phyloP scores from a whole-genome alignment of 306 rosid species.

The Parietaria judaica region DNA sequence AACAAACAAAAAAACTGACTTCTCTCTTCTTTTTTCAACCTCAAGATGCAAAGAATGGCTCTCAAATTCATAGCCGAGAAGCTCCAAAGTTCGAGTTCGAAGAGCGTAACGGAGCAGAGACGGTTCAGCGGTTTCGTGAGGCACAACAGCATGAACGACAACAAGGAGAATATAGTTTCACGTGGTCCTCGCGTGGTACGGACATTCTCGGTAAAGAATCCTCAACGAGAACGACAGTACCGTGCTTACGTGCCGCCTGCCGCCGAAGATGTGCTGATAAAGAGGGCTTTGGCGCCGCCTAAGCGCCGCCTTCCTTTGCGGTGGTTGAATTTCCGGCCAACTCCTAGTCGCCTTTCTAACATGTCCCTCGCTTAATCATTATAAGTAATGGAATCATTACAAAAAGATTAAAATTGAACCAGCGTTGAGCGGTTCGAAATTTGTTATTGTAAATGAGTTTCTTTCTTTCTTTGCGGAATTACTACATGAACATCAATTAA shows the following conservation, averaged over 20 bases:
- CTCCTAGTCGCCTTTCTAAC: conserved; percentile 78
- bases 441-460: too few species aligned
- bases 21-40: too few species aligned
- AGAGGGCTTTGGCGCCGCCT: conserved; percentile 69
- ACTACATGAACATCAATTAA: too few species aligned
- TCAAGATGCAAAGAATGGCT: too few species aligned
- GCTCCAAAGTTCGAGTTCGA: neutral
- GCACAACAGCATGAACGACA: neutral
- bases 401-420: too few species aligned
- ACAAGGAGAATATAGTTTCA: neutral
- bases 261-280: conserved; percentile 49
- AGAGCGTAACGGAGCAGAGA: neutral
- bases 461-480: too few species aligned
- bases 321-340: conserved; percentile 76
- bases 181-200: neutral
- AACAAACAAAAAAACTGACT: too few species aligned
- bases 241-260: neutral
- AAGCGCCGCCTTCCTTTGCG: conserved; percentile 48
- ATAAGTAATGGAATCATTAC: too few species aligned
- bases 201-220: neutral
- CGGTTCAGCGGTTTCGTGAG: neutral
- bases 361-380: conserved; percentile 61
- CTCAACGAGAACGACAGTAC: neutral
- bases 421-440: too few species aligned
- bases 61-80: neutral